Conservation (phyloP, 768 basidiomycete species). For the Rhodotorula graminis region DNA sequence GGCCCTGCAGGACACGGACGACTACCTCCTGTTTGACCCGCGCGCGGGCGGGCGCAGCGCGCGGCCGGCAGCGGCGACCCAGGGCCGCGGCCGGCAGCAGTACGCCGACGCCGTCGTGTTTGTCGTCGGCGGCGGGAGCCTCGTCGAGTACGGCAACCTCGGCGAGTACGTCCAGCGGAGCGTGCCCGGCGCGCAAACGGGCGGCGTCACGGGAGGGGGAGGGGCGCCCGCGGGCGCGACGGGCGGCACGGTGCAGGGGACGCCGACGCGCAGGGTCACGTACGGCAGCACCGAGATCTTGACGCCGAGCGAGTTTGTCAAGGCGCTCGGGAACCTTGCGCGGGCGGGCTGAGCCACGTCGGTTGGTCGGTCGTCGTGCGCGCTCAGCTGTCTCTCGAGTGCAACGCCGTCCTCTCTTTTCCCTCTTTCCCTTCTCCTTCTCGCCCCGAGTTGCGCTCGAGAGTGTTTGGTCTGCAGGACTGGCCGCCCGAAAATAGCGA, state of each 20-base stretch:
- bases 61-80: slow-evolving; percentile 48
- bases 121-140: slow-evolving; percentile 91
- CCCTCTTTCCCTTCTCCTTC: no score
- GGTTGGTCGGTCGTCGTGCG: background rate
- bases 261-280: slow-evolving; percentile 68
- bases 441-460: no score
- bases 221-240: background rate
- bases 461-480: no score
- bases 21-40: slow-evolving; percentile 90
- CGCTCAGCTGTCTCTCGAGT: background rate
- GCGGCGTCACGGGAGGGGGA: background rate
- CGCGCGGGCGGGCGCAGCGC: slow-evolving; percentile 58
- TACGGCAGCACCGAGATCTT: slow-evolving; percentile 96
- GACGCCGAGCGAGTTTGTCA: slow-evolving; percentile 78
- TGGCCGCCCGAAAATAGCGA: no score
- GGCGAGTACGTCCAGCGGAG: slow-evolving; percentile 72
- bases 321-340: slow-evolving; percentile 56
- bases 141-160: slow-evolving; percentile 94
- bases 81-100: slow-evolving; percentile 58
- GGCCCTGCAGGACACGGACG: slow-evolving; percentile 92
- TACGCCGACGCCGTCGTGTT: slow-evolving; percentile 88
- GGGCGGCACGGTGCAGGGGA: slow-evolving; percentile 6
- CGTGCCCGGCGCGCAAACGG: slow-evolving; percentile 18
- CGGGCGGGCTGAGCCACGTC: background rate
- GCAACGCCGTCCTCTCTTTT: background rate